These are phyloP conservation scores for Dacryopinax primogenitus DNA, from an alignment of 768 basidiomycete species.

Conservation along the genomic window DNA sequence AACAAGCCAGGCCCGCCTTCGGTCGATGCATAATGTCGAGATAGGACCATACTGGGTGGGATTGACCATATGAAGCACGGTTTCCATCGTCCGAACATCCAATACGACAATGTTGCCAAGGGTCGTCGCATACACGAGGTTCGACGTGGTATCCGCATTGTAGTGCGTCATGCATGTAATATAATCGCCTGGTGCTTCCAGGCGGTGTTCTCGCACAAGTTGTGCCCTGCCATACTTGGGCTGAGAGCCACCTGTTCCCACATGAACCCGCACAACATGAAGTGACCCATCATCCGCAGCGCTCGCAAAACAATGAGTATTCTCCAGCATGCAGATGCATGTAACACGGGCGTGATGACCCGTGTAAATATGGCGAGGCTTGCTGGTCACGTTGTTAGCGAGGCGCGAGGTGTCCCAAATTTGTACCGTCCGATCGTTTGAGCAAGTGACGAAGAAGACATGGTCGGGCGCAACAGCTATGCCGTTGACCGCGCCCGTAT, in stretches of 20 bases:
- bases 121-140: slow-evolving; percentile 74
- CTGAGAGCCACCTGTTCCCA: slow-evolving; percentile 49
- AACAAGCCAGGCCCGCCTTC: slow-evolving; percentile 74
- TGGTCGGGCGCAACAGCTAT: slow-evolving; percentile 88
- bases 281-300: slow-evolving; percentile 25
- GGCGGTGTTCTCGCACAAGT: slow-evolving; percentile 64
- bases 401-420: slow-evolving; percentile 60
- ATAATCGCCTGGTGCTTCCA: slow-evolving; percentile 40
- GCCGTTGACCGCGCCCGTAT: slow-evolving; percentile 63
- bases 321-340: slow-evolving; percentile 68
- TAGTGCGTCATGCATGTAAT: slow-evolving; percentile 75
- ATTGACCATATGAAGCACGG: slow-evolving; percentile 65
- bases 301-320: slow-evolving; percentile 73
- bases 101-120: slow-evolving; percentile 61
- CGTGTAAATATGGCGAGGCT: slow-evolving; percentile 32
- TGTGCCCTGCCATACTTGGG: slow-evolving; percentile 77
- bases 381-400: slow-evolving; percentile 85
- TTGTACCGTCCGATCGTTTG: slow-evolving; percentile 31
- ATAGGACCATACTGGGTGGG: slow-evolving; percentile 79
- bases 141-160: slow-evolving; percentile 62
- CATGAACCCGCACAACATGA: slow-evolving; percentile 61
- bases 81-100: slow-evolving; percentile 74
- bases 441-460: slow-evolving; percentile 52
- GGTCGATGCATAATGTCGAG: slow-evolving; percentile 70
- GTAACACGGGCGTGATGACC: slow-evolving; percentile 53